Percentiles rank a stretch among this genome's conserved stretches.
phyloP scores from a whole-genome alignment of 129 eudicot genomes.

The Cynara cardunculus region DNA sequence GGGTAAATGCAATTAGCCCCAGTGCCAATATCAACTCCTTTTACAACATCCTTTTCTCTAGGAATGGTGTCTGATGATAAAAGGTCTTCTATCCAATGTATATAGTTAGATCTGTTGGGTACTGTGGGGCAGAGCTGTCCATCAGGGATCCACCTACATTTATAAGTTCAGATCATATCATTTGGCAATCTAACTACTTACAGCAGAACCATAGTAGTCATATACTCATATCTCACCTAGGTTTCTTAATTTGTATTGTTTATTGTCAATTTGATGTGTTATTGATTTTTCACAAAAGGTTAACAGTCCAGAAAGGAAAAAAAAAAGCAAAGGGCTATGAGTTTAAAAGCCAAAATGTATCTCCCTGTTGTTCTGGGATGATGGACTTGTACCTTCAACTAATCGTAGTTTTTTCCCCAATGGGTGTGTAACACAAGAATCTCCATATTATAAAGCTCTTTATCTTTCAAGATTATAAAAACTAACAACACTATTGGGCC shows the following conservation, averaged over 20 bases:
- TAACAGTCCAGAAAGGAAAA: background rate
- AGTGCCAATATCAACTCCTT: constrained; percentile 93
- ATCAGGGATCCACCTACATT: constrained; percentile 94
- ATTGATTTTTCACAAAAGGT: background rate
- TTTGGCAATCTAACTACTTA: background rate
- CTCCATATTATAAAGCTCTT: background rate
- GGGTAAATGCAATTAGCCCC: constrained; percentile 99
- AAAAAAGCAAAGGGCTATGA: background rate
- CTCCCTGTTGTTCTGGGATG: background rate
- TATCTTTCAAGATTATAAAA: background rate
- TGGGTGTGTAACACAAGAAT: background rate
- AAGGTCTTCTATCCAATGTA: constrained; percentile 96
- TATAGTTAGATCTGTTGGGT: constrained; percentile 94
- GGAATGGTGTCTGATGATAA: constrained; percentile 65
- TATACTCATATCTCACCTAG: background rate
- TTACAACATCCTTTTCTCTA: constrained; percentile 31
- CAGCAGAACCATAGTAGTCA: background rate
- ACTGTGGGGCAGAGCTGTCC: constrained; percentile 99
- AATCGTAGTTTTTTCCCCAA: background rate
- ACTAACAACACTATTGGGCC: background rate
- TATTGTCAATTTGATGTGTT: background rate
- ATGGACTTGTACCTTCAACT: background rate
- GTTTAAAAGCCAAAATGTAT: background rate
- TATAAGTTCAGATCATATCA: constrained; percentile 1
- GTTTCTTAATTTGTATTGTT: background rate